Evolutionary conservation across 768 basidiomycete genomes (phyloP).

Genomic region (Porphyrellus cyaneotinctus): DNA sequence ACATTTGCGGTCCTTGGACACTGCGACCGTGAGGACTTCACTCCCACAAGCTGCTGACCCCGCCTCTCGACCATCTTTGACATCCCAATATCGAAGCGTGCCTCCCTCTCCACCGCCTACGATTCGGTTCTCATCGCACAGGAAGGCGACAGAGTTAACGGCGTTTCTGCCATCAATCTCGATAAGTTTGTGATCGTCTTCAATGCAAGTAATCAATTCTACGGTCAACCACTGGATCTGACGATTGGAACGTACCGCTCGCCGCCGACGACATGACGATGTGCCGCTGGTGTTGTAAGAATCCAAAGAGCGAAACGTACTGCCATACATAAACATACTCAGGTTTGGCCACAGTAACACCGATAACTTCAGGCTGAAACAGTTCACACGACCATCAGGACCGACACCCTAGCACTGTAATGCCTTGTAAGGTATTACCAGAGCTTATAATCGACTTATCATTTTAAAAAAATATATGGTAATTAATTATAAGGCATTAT

Average conservation of each 20-base stretch:
- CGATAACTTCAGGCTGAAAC: no score
- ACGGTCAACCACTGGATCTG: background rate
- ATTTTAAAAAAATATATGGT: no score
- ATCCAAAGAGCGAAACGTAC: no score
- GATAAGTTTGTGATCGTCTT: background rate
- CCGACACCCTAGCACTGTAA: no score
- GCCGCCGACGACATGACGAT: background rate
- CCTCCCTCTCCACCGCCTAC: conserved; percentile 11
- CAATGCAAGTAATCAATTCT: background rate
- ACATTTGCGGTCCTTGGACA: conserved; percentile 8
- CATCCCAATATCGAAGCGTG: conserved; percentile 6
- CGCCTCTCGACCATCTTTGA: background rate
- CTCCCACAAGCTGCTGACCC: background rate
- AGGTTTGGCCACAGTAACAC: no score
- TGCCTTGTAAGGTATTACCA: no score
- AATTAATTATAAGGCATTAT: no score
- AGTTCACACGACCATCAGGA: no score
- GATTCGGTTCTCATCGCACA: background rate
- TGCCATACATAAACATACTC: no score
- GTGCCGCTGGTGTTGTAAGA: no score
- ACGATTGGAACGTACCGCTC: background rate
- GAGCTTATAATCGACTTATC: no score
- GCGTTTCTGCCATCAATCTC: conserved; percentile 7
- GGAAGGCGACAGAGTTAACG: conserved; percentile 10
- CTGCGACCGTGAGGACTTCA: conserved; percentile 6